phyloP scores from a whole-genome alignment of 2,329 filamentous ascomycete genomes.

The Diplodia mutila region DNA sequence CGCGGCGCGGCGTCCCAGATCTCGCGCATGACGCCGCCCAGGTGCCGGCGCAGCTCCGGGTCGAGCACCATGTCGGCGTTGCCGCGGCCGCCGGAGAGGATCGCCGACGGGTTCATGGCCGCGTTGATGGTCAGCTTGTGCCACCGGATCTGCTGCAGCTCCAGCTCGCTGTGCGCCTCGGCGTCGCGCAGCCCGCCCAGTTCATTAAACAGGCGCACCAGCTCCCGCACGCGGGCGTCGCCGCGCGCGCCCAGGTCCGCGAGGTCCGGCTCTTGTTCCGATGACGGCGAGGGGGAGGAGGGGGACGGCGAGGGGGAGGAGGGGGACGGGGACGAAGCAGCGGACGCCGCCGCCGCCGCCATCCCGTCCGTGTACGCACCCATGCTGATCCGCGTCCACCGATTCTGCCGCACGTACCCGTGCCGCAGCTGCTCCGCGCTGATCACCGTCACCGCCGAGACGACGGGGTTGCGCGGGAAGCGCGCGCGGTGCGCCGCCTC shows the following conservation, averaged over 20 bases:
- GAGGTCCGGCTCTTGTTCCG: conserved; percentile 30
- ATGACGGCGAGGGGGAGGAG: too few species aligned
- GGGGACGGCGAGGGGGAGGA: not conserved
- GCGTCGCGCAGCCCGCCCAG: conserved; percentile 69
- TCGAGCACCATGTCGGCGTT: conserved; percentile 50
- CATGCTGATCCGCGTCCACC: conserved; percentile 73
- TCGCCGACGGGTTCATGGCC: conserved; percentile 64
- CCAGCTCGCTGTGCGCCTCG: conserved; percentile 65
- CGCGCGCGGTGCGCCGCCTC: conserved; percentile 57
- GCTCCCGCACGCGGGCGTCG: conserved; percentile 50
- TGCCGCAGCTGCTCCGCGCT: conserved; percentile 59
- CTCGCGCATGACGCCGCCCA: conserved; percentile 52
- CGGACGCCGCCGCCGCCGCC: conserved; percentile 34
- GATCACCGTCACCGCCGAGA: conserved; percentile 61
- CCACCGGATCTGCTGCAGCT: conserved; percentile 67
- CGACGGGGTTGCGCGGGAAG: conserved; percentile 57
- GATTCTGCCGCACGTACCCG: conserved; percentile 69
- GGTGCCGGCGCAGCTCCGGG: conserved; percentile 37
- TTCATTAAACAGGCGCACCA: conserved; percentile 59
- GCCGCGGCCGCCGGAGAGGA: conserved; percentile 59
- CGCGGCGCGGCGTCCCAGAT: conserved; percentile 47
- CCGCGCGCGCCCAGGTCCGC: conserved; percentile 42
- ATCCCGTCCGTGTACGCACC: conserved; percentile 65
- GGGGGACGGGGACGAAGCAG: not conserved
- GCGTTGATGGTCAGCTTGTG: conserved; percentile 65